Evolutionary conservation across 495 filamentous ascomycete genomes (phyloP).

Genomic region (Sporormia fimetaria): DNA sequence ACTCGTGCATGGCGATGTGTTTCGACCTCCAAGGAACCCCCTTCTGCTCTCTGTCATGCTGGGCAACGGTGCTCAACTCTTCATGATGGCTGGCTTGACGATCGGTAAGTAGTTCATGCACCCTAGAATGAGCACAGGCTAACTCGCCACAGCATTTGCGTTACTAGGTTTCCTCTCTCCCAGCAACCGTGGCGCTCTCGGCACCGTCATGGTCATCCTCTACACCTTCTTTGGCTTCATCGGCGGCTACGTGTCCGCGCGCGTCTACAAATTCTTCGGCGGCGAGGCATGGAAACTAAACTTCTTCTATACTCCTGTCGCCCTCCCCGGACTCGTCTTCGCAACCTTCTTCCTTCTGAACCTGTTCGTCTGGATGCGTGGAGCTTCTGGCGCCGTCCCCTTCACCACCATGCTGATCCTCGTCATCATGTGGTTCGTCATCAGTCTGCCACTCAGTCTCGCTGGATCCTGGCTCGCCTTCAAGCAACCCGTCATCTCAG

Average conservation of each 20-base stretch:
- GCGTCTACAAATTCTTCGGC: conserved; percentile 82
- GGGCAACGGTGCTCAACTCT: conserved; percentile 89
- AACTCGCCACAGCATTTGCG: conserved; percentile 49
- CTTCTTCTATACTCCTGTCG: conserved; percentile 73
- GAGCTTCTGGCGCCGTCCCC: conserved; percentile 84
- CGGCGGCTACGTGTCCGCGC: conserved; percentile 80
- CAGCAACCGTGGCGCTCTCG: conserved; percentile 84
- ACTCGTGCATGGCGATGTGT: conserved; percentile 93
- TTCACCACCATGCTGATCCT: conserved; percentile 95
- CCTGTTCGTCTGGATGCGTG: conserved; percentile 86
- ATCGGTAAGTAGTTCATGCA: conserved; percentile 41
- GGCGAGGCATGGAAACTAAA: conserved; percentile 92
- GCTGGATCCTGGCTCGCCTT: conserved; percentile 91
- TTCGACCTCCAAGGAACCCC: conserved; percentile 72
- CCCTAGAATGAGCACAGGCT: not conserved
- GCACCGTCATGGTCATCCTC: conserved; percentile 79
- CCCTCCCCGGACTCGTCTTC: conserved; percentile 83
- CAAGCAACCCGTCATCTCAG: conserved; percentile 50
- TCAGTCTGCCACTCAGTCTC: conserved; percentile 82
- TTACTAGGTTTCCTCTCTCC: conserved; percentile 90
- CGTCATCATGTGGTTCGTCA: conserved; percentile 89
- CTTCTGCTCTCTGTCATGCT: conserved; percentile 78
- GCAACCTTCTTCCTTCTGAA: conserved; percentile 84
- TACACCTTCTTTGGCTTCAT: conserved; percentile 90
- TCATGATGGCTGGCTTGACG: conserved; percentile 93